Evolutionary conservation across 192 early-diverging fungal genomes (phyloP).

Genomic region (Gamsiella multidivaricata): DNA sequence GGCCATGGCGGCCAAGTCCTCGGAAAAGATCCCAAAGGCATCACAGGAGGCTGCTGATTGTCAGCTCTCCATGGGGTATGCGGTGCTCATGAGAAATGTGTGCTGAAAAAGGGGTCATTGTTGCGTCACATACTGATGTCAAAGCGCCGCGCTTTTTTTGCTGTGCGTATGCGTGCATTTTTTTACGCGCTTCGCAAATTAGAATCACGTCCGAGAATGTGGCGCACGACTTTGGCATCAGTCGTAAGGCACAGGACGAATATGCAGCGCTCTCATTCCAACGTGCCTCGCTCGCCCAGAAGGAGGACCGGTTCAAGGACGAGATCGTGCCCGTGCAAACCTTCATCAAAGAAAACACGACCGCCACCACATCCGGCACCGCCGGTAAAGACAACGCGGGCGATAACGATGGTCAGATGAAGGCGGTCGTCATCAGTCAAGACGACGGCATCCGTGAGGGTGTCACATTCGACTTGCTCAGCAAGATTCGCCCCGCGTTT

Average conservation of each 20-base stretch:
- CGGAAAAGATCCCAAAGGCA: conserved; percentile 74
- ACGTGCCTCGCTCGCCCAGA: conserved; percentile 85
- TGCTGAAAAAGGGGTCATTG: not conserved
- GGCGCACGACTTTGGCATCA: conserved; percentile 84
- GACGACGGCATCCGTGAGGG: conserved; percentile 93
- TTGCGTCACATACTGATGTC: not conserved
- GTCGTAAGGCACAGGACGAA: conserved; percentile 88
- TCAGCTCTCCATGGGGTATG: conserved; percentile 83
- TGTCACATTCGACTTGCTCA: conserved; percentile 81
- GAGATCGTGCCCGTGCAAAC: conserved; percentile 90
- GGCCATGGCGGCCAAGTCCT: conserved; percentile 76
- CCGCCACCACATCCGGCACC: no score
- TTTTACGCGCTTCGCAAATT: not conserved
- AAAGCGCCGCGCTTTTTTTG: not conserved
- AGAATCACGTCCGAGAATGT: conserved; percentile 95
- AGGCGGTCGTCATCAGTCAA: conserved; percentile 72
- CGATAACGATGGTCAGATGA: conserved; percentile 80
- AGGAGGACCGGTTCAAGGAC: conserved; percentile 85
- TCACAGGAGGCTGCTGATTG: conserved; percentile 77
- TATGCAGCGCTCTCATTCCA: conserved; percentile 89
- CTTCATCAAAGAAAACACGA: no score
- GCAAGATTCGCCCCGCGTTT: conserved; percentile 90
- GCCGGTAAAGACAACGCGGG: no score
- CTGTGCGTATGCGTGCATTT: not conserved
- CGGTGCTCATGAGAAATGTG: not conserved